Percentiles rank a stretch among this genome's conserved stretches.
Conservation (phyloP, 148 eudicot genomes). For the Camellia sinensis region DNA sequence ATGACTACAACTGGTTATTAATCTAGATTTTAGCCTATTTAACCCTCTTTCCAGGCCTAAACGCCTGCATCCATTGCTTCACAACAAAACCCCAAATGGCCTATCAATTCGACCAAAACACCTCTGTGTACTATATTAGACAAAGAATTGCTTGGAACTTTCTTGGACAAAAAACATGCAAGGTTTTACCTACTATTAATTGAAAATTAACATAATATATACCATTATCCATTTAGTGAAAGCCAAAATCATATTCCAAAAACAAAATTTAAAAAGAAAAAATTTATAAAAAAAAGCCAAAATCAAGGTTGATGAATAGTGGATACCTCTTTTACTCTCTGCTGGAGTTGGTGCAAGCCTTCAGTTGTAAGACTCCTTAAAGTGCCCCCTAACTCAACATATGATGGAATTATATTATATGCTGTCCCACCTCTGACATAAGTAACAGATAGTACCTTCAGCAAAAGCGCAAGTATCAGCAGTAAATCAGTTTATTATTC, state of each 20-base stretch:
- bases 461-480: conserved; percentile 19
- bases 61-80: too few species aligned
- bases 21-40: too few species aligned
- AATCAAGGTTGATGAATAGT: not conserved
- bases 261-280: too few species aligned
- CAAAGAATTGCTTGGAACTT: not conserved
- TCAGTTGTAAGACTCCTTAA: conserved; percentile 75
- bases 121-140: not conserved
- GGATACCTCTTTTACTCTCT: conserved; percentile 71
- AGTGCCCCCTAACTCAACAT: conserved; percentile 77
- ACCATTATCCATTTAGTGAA: not conserved
- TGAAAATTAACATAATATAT: not conserved
- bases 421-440: conserved; percentile 66
- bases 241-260: not conserved
- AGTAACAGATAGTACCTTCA: conserved; percentile 81
- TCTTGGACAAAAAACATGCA: not conserved
- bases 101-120: not conserved
- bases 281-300: not conserved
- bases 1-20: too few species aligned
- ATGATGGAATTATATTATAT: conserved; percentile 48
- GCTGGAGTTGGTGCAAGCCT: conserved; percentile 54
- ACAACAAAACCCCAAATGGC: not conserved
- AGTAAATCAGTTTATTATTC: not conserved
- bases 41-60: too few species aligned
- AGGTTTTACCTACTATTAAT: not conserved